Base-by-base conservation (phyloP, 768 basidiomycete genomes). In the Podaxis mareebaensis region DNA sequence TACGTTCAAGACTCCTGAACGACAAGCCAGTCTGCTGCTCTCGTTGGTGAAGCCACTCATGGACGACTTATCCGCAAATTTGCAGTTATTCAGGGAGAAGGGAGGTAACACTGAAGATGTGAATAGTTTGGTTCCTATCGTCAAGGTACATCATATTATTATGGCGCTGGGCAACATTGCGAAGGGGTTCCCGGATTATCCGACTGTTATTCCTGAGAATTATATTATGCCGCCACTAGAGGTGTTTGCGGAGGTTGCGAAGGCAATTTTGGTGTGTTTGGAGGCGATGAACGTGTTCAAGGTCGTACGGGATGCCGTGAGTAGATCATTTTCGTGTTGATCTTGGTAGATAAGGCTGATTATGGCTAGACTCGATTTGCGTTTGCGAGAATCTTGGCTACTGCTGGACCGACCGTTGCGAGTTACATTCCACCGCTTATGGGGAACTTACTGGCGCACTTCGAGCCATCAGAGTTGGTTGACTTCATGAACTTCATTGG, bases 401-500 rank as follows among this genome's bases (percentile, higher is more conserved):
- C 93, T 1, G 90, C 95, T 22, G 96, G 96, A 12, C 87, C 91
- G 6, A 88, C 85, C 40, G 89, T 96, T 57, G 92, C 95, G 0
- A 88, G 90, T 67, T 88, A 89, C 66, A 95, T 99, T 48, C 94
- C 96, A 2, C 81, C 89, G 24, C 81, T 99, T 52, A 98, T 98
- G 87, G 82, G 85, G 51, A 90, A 92, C 72, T 85, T 99, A n/a
- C 85, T 99, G 56, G 84, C 88, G 2, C 92, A 96, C 68, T 95
- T 96, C 70, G 94, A 97, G 67, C 90, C 95, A 1, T 85, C 90
- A 6, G 97, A 99, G 74, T 79, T 99, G 62, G 89, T 91, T 30
- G 97, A 99, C 71, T 96, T 99, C 70, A 90, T 99, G 83, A 91
- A 90, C 70, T 99, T 99, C 79, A 91, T 99, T 60, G 91, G 91